phyloP scores from a whole-genome alignment of 2,329 filamentous ascomycete species.

The Thelonectria olida region DNA sequence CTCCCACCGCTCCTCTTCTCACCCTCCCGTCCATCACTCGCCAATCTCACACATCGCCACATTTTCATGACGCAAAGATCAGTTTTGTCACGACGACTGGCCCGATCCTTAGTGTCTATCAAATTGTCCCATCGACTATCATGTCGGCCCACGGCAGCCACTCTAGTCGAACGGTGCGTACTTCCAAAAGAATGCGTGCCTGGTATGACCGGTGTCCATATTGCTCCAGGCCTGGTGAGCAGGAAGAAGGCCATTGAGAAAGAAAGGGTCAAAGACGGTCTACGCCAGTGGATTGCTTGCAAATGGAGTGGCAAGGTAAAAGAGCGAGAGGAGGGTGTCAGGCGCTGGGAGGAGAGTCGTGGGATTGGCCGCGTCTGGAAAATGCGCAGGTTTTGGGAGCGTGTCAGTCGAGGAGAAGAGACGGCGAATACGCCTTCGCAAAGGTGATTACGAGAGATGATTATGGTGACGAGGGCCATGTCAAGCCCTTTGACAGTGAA shows the following conservation, averaged over 20 bases:
- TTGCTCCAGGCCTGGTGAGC: conserved; percentile 71
- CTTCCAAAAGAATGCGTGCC: conserved; percentile 71
- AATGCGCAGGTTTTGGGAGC: conserved; percentile 73
- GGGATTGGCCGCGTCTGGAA: conserved; percentile 68
- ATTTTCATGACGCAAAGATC: conserved; percentile 76
- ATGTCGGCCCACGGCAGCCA: conserved; percentile 65
- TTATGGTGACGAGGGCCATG: conserved; percentile 1
- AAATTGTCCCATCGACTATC: conserved; percentile 70
- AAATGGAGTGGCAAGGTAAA: conserved; percentile 64
- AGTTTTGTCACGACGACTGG: conserved; percentile 70
- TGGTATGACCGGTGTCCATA: conserved; percentile 49
- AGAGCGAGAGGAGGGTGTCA: conserved; percentile 58
- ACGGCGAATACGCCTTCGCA: conserved; percentile 19
- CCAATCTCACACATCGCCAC: conserved; percentile 69
- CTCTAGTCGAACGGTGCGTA: conserved; percentile 70
- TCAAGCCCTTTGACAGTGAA: background rate
- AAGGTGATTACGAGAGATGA: conserved; percentile 22
- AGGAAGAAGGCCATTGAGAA: conserved; percentile 70
- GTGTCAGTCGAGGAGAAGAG: conserved; percentile 56
- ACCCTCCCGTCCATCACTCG: conserved; percentile 65
- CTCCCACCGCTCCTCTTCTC: conserved; percentile 66
- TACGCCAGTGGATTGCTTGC: conserved; percentile 71
- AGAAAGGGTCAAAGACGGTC: conserved; percentile 72
- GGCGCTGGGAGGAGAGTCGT: conserved; percentile 57
- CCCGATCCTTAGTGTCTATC: conserved; percentile 71